A percentile compares a stretch with the other conserved stretches of the same genome.
phyloP scores from a whole-genome alignment of 768 basidiomycete species.

The Collybia nuda region DNA sequence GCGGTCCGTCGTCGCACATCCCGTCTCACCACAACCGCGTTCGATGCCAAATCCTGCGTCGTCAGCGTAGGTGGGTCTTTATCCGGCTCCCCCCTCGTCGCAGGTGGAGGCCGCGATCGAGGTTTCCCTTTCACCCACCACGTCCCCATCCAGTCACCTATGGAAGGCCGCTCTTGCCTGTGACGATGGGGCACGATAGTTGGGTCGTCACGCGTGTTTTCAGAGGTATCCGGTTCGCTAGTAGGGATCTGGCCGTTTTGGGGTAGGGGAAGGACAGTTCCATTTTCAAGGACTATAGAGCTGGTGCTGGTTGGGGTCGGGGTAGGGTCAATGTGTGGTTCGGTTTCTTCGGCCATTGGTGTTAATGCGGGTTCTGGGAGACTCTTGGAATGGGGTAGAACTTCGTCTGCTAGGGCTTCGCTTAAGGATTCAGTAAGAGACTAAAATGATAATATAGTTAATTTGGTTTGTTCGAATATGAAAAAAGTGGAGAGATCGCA shows the following conservation, averaged over 20 bases:
- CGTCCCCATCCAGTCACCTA: constrained; percentile 78
- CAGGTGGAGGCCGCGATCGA: constrained; percentile 16
- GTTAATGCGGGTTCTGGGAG: constrained; percentile 30
- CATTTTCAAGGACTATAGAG: no score
- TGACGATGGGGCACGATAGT: constrained; percentile 16
- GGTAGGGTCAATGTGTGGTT: constrained; percentile 10
- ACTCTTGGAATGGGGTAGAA: constrained; percentile 30
- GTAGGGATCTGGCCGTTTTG: no score
- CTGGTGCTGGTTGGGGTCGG: no score
- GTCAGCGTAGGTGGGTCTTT: constrained; percentile 17
- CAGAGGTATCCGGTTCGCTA: background rate
- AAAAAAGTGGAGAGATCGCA: constrained; percentile 31
- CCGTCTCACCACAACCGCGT: constrained; percentile 7
- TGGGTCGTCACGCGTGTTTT: constrained; percentile 7
- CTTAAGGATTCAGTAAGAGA: constrained; percentile 53
- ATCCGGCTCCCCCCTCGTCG: constrained; percentile 14
- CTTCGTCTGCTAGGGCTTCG: constrained; percentile 55
- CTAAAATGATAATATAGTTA: constrained; percentile 31
- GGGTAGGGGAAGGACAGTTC: background rate
- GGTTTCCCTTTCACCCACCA: constrained; percentile 61
- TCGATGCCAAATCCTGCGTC: background rate
- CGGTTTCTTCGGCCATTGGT: constrained; percentile 33
- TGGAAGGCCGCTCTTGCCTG: constrained; percentile 47
- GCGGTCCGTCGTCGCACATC: constrained; percentile 41
- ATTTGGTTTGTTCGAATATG: no score